A percentile compares a stretch with the other conserved stretches of the same genome.
Evolutionary conservation across 1,284 basidiomycete species (phyloP).

Genomic region (Neolentinus lepideus): DNA sequence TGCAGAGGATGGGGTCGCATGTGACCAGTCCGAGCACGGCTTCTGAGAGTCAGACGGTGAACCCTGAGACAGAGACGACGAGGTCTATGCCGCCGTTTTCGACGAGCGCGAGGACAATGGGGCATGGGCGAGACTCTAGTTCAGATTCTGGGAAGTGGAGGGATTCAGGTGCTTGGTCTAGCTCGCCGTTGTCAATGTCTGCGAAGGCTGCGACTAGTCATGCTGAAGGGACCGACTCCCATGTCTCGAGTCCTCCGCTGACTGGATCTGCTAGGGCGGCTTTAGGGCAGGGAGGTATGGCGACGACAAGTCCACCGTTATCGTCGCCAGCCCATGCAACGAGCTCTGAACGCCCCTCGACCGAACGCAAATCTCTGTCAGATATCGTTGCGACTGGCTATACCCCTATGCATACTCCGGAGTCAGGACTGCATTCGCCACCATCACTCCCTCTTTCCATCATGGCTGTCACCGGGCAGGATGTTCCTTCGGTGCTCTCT

Average conservation of each 20-base stretch:
- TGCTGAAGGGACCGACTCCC: not conserved
- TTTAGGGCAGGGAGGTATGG: not conserved
- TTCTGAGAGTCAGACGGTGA: constrained; percentile 10
- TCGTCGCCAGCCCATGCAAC: not conserved
- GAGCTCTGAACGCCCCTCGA: not conserved
- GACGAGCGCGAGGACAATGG: not conserved
- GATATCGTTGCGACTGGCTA: not conserved
- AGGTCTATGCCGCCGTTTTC: constrained; percentile 6
- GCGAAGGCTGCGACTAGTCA: not conserved
- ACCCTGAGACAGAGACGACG: constrained; percentile 5
- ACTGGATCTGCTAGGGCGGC: not conserved
- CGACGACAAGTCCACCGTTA: not conserved
- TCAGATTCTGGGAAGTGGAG: not conserved
- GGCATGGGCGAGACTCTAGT: not conserved
- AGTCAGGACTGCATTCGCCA: not conserved
- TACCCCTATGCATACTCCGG: not conserved
- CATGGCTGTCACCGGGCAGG: not conserved
- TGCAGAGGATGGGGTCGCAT: constrained; percentile 45
- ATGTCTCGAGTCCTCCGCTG: not conserved
- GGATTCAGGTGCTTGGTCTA: not conserved
- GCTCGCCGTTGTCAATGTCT: not conserved
- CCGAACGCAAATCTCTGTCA: not conserved
- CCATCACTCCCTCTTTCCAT: not conserved
- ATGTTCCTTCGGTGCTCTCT: not conserved
- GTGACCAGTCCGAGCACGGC: constrained; percentile 8